Percentiles rank a stretch among this genome's conserved stretches.
phyloP scores from a whole-genome alignment of 1,139 yeast species.

The Casaregolazyma lundiana region DNA sequence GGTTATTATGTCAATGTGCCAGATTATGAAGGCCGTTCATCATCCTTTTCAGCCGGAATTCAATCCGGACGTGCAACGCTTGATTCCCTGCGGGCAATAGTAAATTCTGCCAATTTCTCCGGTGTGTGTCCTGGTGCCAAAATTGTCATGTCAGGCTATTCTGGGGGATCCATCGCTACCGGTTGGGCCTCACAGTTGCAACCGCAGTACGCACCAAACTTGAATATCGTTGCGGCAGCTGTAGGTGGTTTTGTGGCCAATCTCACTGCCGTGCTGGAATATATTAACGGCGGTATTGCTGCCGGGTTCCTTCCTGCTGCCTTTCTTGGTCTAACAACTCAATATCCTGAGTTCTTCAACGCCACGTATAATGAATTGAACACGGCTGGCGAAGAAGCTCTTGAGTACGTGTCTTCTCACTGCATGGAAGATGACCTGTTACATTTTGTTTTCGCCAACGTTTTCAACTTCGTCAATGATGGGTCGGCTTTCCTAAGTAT shows the following conservation, averaged over 20 bases:
- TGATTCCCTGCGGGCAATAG: conserved; percentile 26
- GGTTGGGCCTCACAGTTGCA: conserved; percentile 29
- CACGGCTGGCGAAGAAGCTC: not conserved
- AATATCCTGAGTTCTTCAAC: conserved; percentile 7
- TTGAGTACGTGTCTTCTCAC: conserved; percentile 2
- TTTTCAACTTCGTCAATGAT: conserved; percentile 20
- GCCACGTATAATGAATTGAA: not conserved
- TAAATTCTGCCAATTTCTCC: conserved; percentile 14
- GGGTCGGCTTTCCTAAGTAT: conserved; percentile 18
- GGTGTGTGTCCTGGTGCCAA: conserved; percentile 16
- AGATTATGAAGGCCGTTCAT: conserved; percentile 29
- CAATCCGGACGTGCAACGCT: conserved; percentile 25
- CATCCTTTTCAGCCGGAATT: conserved; percentile 23
- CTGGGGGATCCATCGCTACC: conserved; percentile 29
- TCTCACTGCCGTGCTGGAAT: conserved; percentile 15
- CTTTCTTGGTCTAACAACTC: conserved; percentile 7
- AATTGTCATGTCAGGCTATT: conserved; percentile 26
- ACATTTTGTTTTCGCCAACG: conserved; percentile 18
- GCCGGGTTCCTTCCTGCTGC: conserved; percentile 13
- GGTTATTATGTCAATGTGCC: conserved; percentile 22
- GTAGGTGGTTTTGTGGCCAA: conserved; percentile 26
- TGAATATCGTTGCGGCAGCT: conserved; percentile 25
- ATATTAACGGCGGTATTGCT: conserved; percentile 9
- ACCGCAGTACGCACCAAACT: conserved; percentile 27
- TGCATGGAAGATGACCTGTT: conserved; percentile 20